These are phyloP conservation scores for Suaeda aralocaspica DNA, from an alignment of 148 eudicot species.

Conservation along the genomic window DNA sequence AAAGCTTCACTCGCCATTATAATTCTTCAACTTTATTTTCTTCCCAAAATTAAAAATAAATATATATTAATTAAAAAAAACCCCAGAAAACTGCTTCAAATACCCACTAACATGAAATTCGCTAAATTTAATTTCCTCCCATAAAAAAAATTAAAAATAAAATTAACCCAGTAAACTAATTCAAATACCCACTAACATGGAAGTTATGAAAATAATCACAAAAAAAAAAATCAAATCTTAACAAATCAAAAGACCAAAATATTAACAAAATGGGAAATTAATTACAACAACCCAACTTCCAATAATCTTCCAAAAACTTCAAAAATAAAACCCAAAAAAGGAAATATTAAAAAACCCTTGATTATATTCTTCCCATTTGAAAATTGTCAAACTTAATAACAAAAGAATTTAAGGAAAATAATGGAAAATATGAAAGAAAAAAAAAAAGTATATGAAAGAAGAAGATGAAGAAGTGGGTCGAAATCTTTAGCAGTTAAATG, in stretches of 20 bases:
- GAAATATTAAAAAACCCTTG: background rate
- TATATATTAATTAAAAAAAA: background rate
- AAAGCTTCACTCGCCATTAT: slow-evolving; percentile 53
- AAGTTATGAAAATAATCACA: slow-evolving; percentile 6
- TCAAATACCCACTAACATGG: slow-evolving; percentile 17
- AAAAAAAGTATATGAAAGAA: slow-evolving; percentile 2
- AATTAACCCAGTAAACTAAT: too few relatives aligned
- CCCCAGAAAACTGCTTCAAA: too few relatives aligned
- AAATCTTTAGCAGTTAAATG: slow-evolving; percentile 29
- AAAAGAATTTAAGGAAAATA: background rate
- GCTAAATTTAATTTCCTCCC: slow-evolving; percentile 13
- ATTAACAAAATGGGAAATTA: slow-evolving; percentile 16
- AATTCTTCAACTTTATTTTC: slow-evolving; percentile 10
- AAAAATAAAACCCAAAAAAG: slow-evolving; percentile 5
- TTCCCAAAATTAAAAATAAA: slow-evolving; percentile 1
- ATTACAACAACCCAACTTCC: background rate
- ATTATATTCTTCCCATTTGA: background rate
- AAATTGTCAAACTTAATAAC: background rate
- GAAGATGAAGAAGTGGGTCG: slow-evolving; percentile 11
- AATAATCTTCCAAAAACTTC: background rate
- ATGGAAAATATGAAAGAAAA: background rate
- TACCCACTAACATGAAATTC: slow-evolving; percentile 18
- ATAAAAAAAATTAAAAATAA: background rate
- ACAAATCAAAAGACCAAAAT: slow-evolving; percentile 15
- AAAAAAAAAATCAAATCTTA: slow-evolving; percentile 20